Evolutionary conservation across 129 eudicot genomes (phyloP).

Genomic region (Escallonia rubra): DNA sequence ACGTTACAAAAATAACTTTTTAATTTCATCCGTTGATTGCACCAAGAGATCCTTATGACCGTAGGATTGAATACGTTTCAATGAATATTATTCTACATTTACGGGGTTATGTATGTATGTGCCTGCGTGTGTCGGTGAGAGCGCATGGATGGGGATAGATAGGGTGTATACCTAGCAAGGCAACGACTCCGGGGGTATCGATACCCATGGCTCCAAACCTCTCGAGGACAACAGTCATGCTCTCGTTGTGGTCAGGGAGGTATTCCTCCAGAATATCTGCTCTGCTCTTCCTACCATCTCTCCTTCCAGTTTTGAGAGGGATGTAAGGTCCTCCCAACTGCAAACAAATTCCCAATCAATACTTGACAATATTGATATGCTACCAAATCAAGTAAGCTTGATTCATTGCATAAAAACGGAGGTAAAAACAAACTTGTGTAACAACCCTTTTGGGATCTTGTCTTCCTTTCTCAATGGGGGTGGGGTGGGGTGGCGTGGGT

Average conservation of each 20-base stretch:
- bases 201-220: constrained; percentile 81
- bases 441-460: background rate
- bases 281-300: constrained; percentile 93
- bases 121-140: background rate
- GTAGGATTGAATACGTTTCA: no score
- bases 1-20: no score
- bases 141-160: background rate
- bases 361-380: background rate
- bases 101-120: background rate
- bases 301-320: constrained; percentile 93
- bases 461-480: no score
- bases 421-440: constrained; percentile 2
- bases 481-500: no score
- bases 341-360: background rate
- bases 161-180: constrained; percentile 66
- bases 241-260: constrained; percentile 96
- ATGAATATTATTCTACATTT: no score
- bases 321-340: constrained; percentile 96
- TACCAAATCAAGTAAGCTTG: background rate
- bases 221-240: constrained; percentile 86
- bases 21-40: no score
- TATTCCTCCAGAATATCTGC: constrained; percentile 83
- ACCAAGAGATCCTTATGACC: no score
- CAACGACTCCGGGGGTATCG: constrained; percentile 90
- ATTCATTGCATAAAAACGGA: background rate